These are phyloP conservation scores for Ceratocystiopsis brevicomis DNA, from an alignment of 2,329 filamentous ascomycete genomes.

Conservation along the genomic window DNA sequence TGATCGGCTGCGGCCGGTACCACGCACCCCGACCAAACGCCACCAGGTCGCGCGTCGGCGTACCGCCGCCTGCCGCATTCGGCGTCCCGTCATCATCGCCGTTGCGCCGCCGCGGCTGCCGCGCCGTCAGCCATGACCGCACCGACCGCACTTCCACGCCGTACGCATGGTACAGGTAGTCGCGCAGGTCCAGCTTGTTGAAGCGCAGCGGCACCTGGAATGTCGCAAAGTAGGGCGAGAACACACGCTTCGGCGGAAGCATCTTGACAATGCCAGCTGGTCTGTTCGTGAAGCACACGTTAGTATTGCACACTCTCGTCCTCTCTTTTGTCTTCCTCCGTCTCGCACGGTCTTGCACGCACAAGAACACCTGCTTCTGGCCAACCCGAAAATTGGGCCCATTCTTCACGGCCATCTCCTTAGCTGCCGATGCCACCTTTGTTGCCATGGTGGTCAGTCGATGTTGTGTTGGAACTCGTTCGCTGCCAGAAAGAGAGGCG, in stretches of 20 bases:
- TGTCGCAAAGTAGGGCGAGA: slow-evolving; percentile 63
- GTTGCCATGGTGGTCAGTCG: slow-evolving; percentile 7
- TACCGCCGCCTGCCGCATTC: background rate
- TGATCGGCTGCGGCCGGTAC: slow-evolving; percentile 54
- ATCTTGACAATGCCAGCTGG: slow-evolving; percentile 37
- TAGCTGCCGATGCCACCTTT: slow-evolving; percentile 19
- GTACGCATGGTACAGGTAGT: slow-evolving; percentile 84
- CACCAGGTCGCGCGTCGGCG: background rate
- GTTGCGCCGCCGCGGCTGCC: slow-evolving; percentile 36
- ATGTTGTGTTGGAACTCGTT: no score
- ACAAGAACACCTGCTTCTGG: slow-evolving; percentile 37
- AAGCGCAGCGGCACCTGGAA: slow-evolving; percentile 84
- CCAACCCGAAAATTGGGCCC: slow-evolving; percentile 27
- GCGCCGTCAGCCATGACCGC: slow-evolving; percentile 61
- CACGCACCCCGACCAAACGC: slow-evolving; percentile 26
- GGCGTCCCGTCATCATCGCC: slow-evolving; percentile 17
- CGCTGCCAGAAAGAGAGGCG: no score
- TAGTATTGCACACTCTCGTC: background rate
- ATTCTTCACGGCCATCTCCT: slow-evolving; percentile 17
- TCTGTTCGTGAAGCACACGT: no score
- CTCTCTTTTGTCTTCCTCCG: background rate
- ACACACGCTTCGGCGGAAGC: slow-evolving; percentile 47
- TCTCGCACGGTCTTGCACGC: slow-evolving; percentile 11
- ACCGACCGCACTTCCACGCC: slow-evolving; percentile 52
- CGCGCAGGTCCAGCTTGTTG: slow-evolving; percentile 90